Evolutionary conservation across 208 protist genomes (phyloP), one percentile per base, ranked within the genome.

Genomic region (Acanthamoeba royreba): DNA sequence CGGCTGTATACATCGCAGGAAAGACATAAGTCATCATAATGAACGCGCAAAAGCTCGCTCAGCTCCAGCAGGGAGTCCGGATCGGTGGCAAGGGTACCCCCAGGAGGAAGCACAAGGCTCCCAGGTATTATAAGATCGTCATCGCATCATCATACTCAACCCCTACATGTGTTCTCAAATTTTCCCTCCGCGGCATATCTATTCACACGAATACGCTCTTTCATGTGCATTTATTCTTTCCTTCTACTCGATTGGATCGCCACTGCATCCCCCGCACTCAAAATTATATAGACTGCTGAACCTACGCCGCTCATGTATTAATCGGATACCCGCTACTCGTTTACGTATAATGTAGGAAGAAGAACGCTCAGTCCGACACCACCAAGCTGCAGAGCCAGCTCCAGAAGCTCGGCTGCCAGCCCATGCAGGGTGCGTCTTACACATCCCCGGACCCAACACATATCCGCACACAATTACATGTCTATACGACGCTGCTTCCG

Each of bases 31-130:
- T n/a, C n/a, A n/a, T n/a, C 52, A 88, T 25, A 17, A 88, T 88
- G 79, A 66, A 91, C 49, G 53, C 85, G 31, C 42, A 47, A 15
- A 74, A 91, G 45, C 85, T 63, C 85, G 49, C 85, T 45, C 85
- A 52, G 33, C 85, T 72, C 55, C 55, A 74, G 42, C 42, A 43
- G 96, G 95, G 97, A 85, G 98, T 99, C 25, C 98, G 99, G 95
- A 99, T 98, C 7, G 99, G 99, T 95, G 99, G 99, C 94, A 99
- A 99, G 97, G 99, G 99, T 93, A 98, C 98, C 33, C 94, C 97
- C 22, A 95, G 98, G 45, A 95, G 98, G 55, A 98, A 98, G 96
- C 96, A 97, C 88, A 98, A 98, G 94, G 97, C 95, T n/a, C 69
- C 69, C 69, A 81, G 69, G 69, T 81, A 81, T 49, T 81, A 77